phyloP scores from a whole-genome alignment of 108 stramenopile species.

The Craspedostauros australis region DNA sequence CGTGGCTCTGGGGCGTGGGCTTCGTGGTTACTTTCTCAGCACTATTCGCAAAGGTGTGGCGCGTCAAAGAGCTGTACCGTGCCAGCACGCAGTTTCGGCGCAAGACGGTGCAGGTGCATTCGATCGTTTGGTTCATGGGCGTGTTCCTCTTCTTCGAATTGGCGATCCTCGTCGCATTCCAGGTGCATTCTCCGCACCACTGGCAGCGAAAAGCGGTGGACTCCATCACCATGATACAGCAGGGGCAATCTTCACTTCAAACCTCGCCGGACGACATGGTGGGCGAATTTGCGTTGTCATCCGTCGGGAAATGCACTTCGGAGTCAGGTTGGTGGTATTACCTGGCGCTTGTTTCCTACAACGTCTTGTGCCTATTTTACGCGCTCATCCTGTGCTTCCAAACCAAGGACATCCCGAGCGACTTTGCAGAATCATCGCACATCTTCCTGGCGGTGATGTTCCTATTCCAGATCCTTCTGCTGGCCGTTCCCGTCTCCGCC shows the following conservation, averaged over 20 bases:
- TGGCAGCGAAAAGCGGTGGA: slow-evolving; percentile 21
- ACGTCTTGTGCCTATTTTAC: slow-evolving; percentile 21
- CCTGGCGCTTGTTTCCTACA: slow-evolving; percentile 10
- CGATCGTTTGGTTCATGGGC: slow-evolving; percentile 16
- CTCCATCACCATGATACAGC: slow-evolving; percentile 32
- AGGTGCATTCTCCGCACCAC: slow-evolving; percentile 11
- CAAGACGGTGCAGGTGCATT: slow-evolving; percentile 11
- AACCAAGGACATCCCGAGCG: slow-evolving; percentile 26
- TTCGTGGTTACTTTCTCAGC: slow-evolving; percentile 21
- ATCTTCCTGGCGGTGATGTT: slow-evolving; percentile 34
- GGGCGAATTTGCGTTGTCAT: slow-evolving; percentile 14
- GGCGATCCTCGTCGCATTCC: slow-evolving; percentile 15
- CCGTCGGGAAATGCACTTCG: slow-evolving; percentile 17
- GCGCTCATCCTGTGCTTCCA: slow-evolving; percentile 21
- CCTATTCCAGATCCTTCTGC: slow-evolving; percentile 33
- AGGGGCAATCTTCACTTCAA: slow-evolving; percentile 11
- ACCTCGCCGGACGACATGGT: too few species aligned
- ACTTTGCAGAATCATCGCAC: slow-evolving; percentile 36
- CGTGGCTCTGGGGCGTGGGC: slow-evolving; percentile 32
- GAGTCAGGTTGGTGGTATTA: slow-evolving; percentile 15
- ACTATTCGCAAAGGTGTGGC: slow-evolving; percentile 30
- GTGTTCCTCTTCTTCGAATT: slow-evolving; percentile 17
- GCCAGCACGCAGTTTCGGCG: slow-evolving; percentile 15
- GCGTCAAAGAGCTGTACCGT: slow-evolving; percentile 18
- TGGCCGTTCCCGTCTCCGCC: slow-evolving; percentile 33